These are phyloP conservation scores for Ogataea ramenticola DNA, from an alignment of 805 yeast genomes.

Conservation along the genomic window DNA sequence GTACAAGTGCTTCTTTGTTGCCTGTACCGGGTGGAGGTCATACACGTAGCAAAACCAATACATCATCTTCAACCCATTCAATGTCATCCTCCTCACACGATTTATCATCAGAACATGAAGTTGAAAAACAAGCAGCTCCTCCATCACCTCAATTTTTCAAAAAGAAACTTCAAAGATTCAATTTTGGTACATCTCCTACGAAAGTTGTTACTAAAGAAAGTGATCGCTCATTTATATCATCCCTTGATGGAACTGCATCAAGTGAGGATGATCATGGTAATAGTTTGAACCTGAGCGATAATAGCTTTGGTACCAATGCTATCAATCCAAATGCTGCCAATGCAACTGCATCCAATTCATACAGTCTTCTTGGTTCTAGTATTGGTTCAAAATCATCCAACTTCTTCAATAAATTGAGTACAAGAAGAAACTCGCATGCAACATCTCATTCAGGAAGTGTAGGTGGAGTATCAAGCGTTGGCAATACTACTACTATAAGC, in stretches of 20 bases:
- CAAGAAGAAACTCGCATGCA: conserved; percentile 14
- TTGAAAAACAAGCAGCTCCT: conserved; percentile 1
- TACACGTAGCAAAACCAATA: neutral
- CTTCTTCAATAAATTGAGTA: conserved; percentile 22
- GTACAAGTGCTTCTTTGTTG: no score
- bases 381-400: conserved; percentile 24
- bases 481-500: no score
- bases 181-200: conserved; percentile 30
- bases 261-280: conserved; percentile 6
- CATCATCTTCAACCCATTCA: conserved; percentile 1
- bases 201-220: conserved; percentile 18
- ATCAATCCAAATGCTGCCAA: conserved; percentile 1
- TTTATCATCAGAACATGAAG: conserved; percentile 2
- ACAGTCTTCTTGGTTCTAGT: conserved; percentile 11
- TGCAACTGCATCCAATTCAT: neutral
- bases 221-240: conserved; percentile 11
- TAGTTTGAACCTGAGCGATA: neutral
- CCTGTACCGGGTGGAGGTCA: no score
- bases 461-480: no score
- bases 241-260: conserved; percentile 8
- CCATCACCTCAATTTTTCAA: conserved; percentile 32
- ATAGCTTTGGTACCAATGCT: neutral
- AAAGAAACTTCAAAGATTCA: conserved; percentile 26
- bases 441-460: conserved; percentile 4
- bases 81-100: conserved; percentile 17